These are phyloP conservation scores for Aureobasidium namibiae DNA, from an alignment of 2,329 filamentous ascomycete species.

Conservation along the genomic window DNA sequence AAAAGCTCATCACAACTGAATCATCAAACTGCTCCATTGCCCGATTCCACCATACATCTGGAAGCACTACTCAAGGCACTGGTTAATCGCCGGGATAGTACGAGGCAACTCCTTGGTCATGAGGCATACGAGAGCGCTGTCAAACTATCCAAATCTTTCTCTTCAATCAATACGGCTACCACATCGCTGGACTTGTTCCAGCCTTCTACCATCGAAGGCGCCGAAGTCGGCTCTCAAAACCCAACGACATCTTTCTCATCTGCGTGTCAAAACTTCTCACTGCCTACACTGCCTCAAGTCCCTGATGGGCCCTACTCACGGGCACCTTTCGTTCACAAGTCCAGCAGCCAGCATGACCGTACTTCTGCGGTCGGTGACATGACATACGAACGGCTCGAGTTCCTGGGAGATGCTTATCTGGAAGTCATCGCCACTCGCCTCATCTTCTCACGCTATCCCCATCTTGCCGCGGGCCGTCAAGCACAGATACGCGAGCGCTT, in stretches of 20 bases:
- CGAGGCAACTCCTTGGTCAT: not conserved
- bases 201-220: not conserved
- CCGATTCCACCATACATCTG: slow-evolving; percentile 4
- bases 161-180: slow-evolving; percentile 6
- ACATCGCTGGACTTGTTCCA: slow-evolving; percentile 4
- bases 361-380: slow-evolving; percentile 19
- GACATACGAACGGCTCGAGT: slow-evolving; percentile 76
- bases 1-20: not conserved
- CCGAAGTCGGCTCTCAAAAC: slow-evolving; percentile 17
- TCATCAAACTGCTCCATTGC: not conserved
- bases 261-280: slow-evolving; percentile 14
- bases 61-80: slow-evolving; percentile 5
- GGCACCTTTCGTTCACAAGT: slow-evolving; percentile 28
- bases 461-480: slow-evolving; percentile 58
- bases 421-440: slow-evolving; percentile 68
- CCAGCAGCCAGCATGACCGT: slow-evolving; percentile 19
- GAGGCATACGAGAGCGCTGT: slow-evolving; percentile 4
- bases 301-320: slow-evolving; percentile 17
- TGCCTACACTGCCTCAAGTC: slow-evolving; percentile 25
- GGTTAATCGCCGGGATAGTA: not conserved
- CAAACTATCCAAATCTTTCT: not conserved
- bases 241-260: not conserved
- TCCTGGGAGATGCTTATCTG: slow-evolving; percentile 80
- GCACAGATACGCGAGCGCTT: slow-evolving; percentile 70
- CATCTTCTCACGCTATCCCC: slow-evolving; percentile 64